Conservation (phyloP, 768 basidiomycete genomes). For the Russula abietina region DNA sequence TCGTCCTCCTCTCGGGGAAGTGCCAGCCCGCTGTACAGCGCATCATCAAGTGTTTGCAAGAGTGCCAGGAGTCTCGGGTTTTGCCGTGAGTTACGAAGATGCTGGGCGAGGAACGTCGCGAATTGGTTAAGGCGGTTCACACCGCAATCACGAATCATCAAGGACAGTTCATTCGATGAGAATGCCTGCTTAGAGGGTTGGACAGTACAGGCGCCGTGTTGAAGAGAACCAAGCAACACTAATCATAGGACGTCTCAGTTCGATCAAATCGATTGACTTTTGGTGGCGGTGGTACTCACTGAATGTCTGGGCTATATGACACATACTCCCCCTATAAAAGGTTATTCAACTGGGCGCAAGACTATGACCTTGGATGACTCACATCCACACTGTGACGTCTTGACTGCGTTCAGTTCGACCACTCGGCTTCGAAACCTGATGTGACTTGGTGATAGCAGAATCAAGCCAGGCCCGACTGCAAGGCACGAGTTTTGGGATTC, state of each 20-base stretch:
- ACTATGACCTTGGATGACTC: slow-evolving; percentile 31
- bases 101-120: slow-evolving; percentile 56
- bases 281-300: slow-evolving; percentile 41
- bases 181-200: slow-evolving; percentile 63
- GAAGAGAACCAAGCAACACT: slow-evolving; percentile 69
- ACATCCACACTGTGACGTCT: slow-evolving; percentile 74
- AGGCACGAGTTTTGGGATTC: slow-evolving; percentile 72
- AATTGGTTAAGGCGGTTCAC: slow-evolving; percentile 77
- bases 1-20: slow-evolving; percentile 63
- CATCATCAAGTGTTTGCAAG: slow-evolving; percentile 53
- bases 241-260: slow-evolving; percentile 25
- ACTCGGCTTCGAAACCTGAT: slow-evolving; percentile 43
- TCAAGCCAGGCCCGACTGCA: slow-evolving; percentile 64
- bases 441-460: slow-evolving; percentile 55
- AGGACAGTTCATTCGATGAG: slow-evolving; percentile 59
- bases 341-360: slow-evolving; percentile 33
- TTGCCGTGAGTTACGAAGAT: slow-evolving; percentile 53
- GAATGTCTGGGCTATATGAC: slow-evolving; percentile 72
- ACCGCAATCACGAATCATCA: slow-evolving; percentile 61
- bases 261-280: slow-evolving; percentile 26
- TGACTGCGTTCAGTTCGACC: slow-evolving; percentile 40
- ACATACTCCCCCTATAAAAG: slow-evolving; percentile 67
- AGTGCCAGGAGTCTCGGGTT: slow-evolving; percentile 56
- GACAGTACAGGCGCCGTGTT: slow-evolving; percentile 66
- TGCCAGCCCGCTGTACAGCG: slow-evolving; percentile 60